Base-by-base conservation (phyloP, 768 basidiomycete genomes). In the Scleroderma citrinum region DNA sequence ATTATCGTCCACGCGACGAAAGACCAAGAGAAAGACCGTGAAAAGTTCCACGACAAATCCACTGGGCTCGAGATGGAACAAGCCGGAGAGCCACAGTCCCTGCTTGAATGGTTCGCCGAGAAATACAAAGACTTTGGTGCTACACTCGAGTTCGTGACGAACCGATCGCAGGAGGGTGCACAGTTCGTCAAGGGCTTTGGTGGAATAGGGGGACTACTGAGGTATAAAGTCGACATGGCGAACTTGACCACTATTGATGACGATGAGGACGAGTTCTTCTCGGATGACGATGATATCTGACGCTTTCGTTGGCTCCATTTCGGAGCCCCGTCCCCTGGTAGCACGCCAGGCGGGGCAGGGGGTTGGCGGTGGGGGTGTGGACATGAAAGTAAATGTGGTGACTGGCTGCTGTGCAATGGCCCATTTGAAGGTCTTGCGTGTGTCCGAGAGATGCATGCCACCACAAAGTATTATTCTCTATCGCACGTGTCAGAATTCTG, bases 161-260 rank as follows among this genome's bases (percentile, higher is more conserved):
- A 97, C 71, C 82, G 86, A 46, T 94, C 92, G 7, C 95, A 97
- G 66, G 95, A 99, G 66, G 95, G 95, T 29, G 89, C 91, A 30
- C 94, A 97, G 66, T 98, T 96, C 73, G 92, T 95, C 60, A 95
- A 94, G 67, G 95, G 95, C 36, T 98, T 99, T 60, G 95, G 95
- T 68, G 95, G 96, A 21, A 97, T 99, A 58, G 95, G 96, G 24
- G 95, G 94, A 26, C 75, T 97, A 52, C 72, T 96, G 50, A 81
- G 95, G 43, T 99, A 99, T 82, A 98, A 98, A 74, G 92, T 98
- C 59, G 95, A 96, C 72, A 90, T 98, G 71, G 77, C 78, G 57
- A 88, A 86, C 65, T 76, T 98, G 36, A 75, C 79, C 19, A 73
- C 76, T 40, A 54, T 82, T 20, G 89, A 92, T 58, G 88, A 92